Percentiles rank a stretch among this genome's conserved stretches.
phyloP scores from a whole-genome alignment of 208 protist genomes.

The Wallacemonas collosoma region DNA sequence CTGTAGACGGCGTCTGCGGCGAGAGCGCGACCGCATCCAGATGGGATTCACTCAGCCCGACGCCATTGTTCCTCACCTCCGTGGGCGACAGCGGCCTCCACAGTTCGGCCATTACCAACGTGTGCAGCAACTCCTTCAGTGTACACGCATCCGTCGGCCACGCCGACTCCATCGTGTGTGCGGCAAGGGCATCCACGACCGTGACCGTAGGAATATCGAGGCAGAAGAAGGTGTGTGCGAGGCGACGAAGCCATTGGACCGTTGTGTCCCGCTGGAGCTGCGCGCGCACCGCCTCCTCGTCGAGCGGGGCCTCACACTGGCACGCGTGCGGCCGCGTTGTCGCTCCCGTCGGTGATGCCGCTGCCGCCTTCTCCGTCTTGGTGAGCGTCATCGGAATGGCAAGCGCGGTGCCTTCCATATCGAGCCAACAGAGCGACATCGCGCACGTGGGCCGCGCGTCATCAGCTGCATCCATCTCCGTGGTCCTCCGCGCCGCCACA shows the following conservation, averaged over 20 bases:
- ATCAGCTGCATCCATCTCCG: too few relatives aligned
- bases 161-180: background rate
- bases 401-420: background rate
- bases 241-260: conserved; percentile 4
- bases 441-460: too few relatives aligned
- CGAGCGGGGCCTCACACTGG: background rate
- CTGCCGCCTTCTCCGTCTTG: background rate
- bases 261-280: conserved; percentile 6
- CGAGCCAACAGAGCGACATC: background rate
- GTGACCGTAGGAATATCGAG: conserved; percentile 4
- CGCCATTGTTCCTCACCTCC: too few relatives aligned
- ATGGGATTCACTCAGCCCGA: too few relatives aligned
- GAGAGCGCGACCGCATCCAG: background rate
- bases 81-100: background rate
- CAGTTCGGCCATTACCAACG: background rate
- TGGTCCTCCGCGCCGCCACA: background rate
- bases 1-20: background rate
- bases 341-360: background rate
- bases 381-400: background rate
- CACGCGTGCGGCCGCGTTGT: background rate
- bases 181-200: background rate
- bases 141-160: background rate
- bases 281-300: background rate
- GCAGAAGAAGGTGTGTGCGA: conserved; percentile 2
- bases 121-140: background rate